phyloP scores from a whole-genome alignment of 148 eudicot genomes.

The Rhododendron henanense region DNA sequence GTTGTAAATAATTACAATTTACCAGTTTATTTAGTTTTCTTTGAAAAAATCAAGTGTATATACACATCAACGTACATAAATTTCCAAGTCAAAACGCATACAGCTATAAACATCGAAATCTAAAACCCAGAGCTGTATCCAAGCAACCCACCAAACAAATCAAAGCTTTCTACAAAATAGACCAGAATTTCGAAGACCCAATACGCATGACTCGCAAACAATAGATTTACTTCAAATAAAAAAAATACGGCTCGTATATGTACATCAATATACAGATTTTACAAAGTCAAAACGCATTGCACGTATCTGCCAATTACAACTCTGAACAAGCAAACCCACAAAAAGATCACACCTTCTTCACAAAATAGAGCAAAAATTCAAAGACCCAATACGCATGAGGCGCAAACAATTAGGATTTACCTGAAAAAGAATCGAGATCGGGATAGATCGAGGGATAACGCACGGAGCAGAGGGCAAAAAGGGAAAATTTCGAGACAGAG shows the following conservation, averaged over 20 bases:
- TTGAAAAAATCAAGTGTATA: too few relatives aligned
- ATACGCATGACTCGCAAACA: neutral
- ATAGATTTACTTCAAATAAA: neutral
- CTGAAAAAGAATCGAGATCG: constrained; percentile 16
- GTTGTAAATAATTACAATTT: neutral
- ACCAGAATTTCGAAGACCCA: neutral
- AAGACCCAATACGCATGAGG: neutral
- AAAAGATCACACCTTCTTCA: constrained; percentile 4
- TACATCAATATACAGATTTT: neutral
- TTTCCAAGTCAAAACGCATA: neutral
- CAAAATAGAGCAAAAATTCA: neutral
- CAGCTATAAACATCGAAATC: neutral
- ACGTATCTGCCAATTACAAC: neutral
- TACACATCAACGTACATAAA: neutral
- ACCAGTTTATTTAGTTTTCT: neutral
- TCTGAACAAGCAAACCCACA: neutral
- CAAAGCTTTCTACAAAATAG: neutral
- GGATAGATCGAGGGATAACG: neutral
- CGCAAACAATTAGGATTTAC: neutral
- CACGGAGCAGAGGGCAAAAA: neutral
- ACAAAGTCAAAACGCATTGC: neutral
- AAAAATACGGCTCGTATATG: neutral
- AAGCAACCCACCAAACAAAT: neutral
- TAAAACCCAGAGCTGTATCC: neutral
- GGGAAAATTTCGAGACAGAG: neutral